phyloP scores from a whole-genome alignment of 2,329 filamentous ascomycete species.

The Pseudomassariella vexata region DNA sequence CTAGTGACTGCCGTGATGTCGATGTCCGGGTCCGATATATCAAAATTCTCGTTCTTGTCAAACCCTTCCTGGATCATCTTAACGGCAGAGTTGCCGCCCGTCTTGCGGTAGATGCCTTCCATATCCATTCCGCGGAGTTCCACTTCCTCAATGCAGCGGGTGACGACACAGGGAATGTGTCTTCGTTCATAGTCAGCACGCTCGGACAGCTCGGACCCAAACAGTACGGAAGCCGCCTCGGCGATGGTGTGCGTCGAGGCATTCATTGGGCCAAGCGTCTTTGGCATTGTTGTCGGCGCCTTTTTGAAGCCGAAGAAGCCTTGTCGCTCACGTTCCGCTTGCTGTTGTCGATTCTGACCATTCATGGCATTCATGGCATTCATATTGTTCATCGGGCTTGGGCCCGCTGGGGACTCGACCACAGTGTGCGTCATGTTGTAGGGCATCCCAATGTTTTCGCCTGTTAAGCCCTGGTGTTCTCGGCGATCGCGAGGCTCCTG shows the following conservation, averaged over 20 bases:
- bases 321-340: slow-evolving; percentile 41
- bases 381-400: slow-evolving; percentile 22
- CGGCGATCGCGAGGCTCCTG: slow-evolving; percentile 55
- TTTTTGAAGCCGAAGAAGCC: slow-evolving; percentile 62
- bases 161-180: slow-evolving; percentile 85
- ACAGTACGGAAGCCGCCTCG: slow-evolving; percentile 59
- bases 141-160: slow-evolving; percentile 92
- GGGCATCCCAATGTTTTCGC: slow-evolving; percentile 62
- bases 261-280: slow-evolving; percentile 40
- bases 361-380: slow-evolving; percentile 19
- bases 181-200: slow-evolving; percentile 84
- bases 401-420: slow-evolving; percentile 39
- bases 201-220: slow-evolving; percentile 83
- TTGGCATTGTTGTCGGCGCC: slow-evolving; percentile 45
- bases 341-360: too few species aligned
- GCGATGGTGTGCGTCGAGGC: slow-evolving; percentile 31
- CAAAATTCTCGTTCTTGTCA: slow-evolving; percentile 76
- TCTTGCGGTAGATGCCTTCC: slow-evolving; percentile 97
- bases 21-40: slow-evolving; percentile 87
- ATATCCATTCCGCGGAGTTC: slow-evolving; percentile 94
- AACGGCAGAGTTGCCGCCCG: slow-evolving; percentile 85
- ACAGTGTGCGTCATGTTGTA: slow-evolving; percentile 62
- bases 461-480: slow-evolving; percentile 44
- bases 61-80: slow-evolving; percentile 89
- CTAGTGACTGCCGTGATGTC: slow-evolving; percentile 97